These are phyloP conservation scores for Penicillium maclennaniae DNA, from an alignment of 495 filamentous ascomycete species.

Conservation along the genomic window DNA sequence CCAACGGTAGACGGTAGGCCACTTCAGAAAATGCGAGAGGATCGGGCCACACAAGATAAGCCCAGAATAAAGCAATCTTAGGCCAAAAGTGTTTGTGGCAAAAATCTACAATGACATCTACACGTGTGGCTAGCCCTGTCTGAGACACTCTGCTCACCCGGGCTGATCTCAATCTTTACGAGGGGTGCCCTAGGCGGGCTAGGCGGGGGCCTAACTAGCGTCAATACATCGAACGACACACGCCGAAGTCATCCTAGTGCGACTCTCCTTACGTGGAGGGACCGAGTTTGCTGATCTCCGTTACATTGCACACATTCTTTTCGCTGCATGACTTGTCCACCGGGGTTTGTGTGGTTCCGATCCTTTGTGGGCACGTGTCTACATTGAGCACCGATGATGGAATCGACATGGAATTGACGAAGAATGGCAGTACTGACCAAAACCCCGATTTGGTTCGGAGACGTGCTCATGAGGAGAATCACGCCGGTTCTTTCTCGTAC, in stretches of 20 bases:
- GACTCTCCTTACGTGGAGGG: slow-evolving; percentile 14
- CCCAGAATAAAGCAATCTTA: neutral
- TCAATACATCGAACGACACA: slow-evolving; percentile 1
- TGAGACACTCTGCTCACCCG: slow-evolving; percentile 1
- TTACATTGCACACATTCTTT: slow-evolving; percentile 13
- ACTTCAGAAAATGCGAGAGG: slow-evolving; percentile 28
- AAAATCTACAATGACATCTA: slow-evolving; percentile 6
- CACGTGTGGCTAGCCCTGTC: slow-evolving; percentile 7
- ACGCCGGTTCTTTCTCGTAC: no score
- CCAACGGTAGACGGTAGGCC: slow-evolving; percentile 30
- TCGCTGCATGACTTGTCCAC: neutral
- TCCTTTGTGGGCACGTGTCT: neutral
- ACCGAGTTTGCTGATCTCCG: neutral
- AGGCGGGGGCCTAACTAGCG: neutral
- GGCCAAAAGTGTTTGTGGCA: slow-evolving; percentile 2
- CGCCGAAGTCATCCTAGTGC: slow-evolving; percentile 5
- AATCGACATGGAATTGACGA: no score
- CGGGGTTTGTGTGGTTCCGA: neutral
- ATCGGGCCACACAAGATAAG: neutral
- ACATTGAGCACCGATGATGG: no score
- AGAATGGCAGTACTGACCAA: no score
- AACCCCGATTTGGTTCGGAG: no score
- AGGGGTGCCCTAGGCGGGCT: no score
- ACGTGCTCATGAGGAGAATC: no score
- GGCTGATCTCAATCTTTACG: neutral